Evolutionary conservation across 2,329 filamentous ascomycete species (phyloP), one percentile per base, ranked within the genome.

Genomic region (Ophiostoma ips): DNA sequence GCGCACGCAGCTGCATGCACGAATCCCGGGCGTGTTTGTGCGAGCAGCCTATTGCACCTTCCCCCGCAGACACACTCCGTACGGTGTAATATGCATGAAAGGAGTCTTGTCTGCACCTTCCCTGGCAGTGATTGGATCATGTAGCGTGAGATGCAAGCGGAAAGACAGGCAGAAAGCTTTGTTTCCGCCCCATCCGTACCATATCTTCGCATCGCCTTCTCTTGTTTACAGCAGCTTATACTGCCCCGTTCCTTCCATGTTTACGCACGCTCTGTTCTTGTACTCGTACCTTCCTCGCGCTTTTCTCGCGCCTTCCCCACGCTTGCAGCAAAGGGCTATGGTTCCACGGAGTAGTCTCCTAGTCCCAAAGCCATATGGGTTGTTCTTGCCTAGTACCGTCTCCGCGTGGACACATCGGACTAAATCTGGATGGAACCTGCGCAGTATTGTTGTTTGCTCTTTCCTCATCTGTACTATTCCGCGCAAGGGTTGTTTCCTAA

Each of bases 91-190:
- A 12, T 24, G 38, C 38, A 15, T 43, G 50, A n/a, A n/a, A n/a
- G n/a, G n/a, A n/a, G 46, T 33, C 13, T 46, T 19, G 46, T 13
- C 40, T 49, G 50, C 24, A 34, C 50, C 28, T 52, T 52, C 50
- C 30, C 24, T 11, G 11, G 8, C 16, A 15, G 28, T 16, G 34
- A 49, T 46, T 52, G 46, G 40, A 16, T 31, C 16, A 16, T 21
- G 24, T 31, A 40, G 21, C 15, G n/a, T 9, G 2, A 46, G 33
- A 51, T 48, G 46, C 50, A 45, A 19, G 38, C 28, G 34, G 50
- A 21, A 51, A 33, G 18, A 51, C 15, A 21, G 15, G 24, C 8
- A 28, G 24, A 28, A 8, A 8, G 4, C 5, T 4, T 8, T 28
- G n/a, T n/a, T 5, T 4, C 4, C 24, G 24, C 24, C 24, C 8